These are phyloP conservation scores for Noccaea bulbosa DNA, from an alignment of 345 rosid genomes.

Conservation along the genomic window DNA sequence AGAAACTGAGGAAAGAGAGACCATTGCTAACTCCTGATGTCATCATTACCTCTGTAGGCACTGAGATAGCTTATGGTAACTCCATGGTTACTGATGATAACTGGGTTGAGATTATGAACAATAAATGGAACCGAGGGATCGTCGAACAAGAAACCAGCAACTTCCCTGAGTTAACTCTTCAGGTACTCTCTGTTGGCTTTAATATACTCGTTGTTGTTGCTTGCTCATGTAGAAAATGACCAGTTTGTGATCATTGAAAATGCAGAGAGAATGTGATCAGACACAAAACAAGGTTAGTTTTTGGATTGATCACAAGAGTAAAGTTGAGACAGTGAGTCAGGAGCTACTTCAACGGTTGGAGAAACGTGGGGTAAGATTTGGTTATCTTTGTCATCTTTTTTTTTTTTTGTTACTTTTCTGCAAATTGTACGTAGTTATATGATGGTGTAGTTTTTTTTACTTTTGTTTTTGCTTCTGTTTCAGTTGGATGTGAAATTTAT, in stretches of 20 bases:
- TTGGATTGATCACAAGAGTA: conserved; percentile 61
- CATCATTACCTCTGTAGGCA: conserved; percentile 94
- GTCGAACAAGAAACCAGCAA: conserved; percentile 79
- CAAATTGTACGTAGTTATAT: background rate
- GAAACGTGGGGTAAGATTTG: conserved; percentile 66
- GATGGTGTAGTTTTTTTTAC: background rate
- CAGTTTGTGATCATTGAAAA: background rate
- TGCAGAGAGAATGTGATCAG: conserved; percentile 80
- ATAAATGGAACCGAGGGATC: conserved; percentile 76
- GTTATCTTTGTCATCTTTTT: background rate
- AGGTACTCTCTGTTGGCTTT: conserved; percentile 49
- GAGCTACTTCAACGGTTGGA: conserved; percentile 58
- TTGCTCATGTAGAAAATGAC: no score
- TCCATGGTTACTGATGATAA: conserved; percentile 76
- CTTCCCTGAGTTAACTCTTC: conserved; percentile 84
- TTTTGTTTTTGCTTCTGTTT: conserved; percentile 14
- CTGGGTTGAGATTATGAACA: conserved; percentile 80
- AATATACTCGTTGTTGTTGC: no score
- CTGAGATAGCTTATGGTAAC: conserved; percentile 90
- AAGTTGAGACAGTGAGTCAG: conserved; percentile 65
- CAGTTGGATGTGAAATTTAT: conserved; percentile 91
- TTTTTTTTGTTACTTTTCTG: conserved; percentile 1
- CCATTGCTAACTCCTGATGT: conserved; percentile 96
- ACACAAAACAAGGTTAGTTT: conserved; percentile 86
- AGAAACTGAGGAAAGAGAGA: conserved; percentile 69